phyloP scores from a whole-genome alignment of 352 stramenopile species.

The Lagenidium sp. region DNA sequence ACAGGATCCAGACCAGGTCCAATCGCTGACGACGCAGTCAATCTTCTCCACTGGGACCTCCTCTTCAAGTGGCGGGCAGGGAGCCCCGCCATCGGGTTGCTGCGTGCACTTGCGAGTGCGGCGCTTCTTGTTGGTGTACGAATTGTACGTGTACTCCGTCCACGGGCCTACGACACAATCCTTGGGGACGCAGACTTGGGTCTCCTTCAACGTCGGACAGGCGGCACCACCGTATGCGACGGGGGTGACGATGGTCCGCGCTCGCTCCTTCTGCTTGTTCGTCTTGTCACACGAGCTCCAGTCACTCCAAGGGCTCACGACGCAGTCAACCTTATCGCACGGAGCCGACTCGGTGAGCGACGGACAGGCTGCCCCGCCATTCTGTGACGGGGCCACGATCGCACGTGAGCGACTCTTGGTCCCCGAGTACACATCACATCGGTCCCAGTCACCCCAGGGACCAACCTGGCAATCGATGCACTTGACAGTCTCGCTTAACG shows the following conservation, averaged over 20 bases:
- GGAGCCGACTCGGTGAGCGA: slow-evolving; percentile 14
- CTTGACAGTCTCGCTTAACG: slow-evolving; percentile 23
- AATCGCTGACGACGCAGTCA: slow-evolving; percentile 18
- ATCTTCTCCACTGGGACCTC: slow-evolving; percentile 13
- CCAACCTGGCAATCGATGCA: slow-evolving; percentile 26
- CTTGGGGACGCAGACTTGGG: not conserved
- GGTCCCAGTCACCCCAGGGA: slow-evolving; percentile 19
- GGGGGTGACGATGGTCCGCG: slow-evolving; percentile 5
- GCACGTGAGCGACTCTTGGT: slow-evolving; percentile 23
- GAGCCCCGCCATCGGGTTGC: not conserved
- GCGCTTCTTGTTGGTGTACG: not conserved
- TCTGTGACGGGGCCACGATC: slow-evolving; percentile 15
- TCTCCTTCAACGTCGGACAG: slow-evolving; percentile 22
- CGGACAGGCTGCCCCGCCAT: slow-evolving; percentile 29
- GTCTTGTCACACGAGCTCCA: slow-evolving; percentile 18
- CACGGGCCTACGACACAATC: not conserved
- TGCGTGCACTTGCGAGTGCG: not conserved
- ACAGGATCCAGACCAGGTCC: slow-evolving; percentile 17
- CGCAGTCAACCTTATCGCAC: slow-evolving; percentile 46
- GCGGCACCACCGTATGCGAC: slow-evolving; percentile 16
- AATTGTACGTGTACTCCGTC: not conserved
- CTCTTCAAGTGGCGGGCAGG: slow-evolving; percentile 11
- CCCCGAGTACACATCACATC: slow-evolving; percentile 21
- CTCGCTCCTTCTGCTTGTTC: slow-evolving; percentile 10
- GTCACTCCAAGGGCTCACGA: slow-evolving; percentile 36